Base-by-base conservation (phyloP, 2,329 filamentous ascomycete genomes). In the Monosporascus cannonballus region DNA sequence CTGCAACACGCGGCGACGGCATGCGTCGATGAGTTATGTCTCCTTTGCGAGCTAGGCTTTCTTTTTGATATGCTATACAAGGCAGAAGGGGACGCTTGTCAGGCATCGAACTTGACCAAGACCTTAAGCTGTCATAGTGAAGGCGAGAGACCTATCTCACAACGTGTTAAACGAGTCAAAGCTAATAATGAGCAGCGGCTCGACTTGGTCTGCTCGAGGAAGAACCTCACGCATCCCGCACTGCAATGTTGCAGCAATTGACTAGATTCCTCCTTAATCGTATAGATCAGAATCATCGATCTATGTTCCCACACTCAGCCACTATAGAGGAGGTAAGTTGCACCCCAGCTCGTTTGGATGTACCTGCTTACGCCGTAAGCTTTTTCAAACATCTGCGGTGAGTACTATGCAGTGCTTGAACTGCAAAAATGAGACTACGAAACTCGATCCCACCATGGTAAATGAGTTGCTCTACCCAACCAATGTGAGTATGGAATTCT, bases 51-150 rank as follows among this genome's bases (percentile, higher is more conserved):
- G 70, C 78, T 99, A 59, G 94, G 94, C 1, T 99, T 94, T 67
- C 76, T 99, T 9, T 95, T 96, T 62, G 95, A 99, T 66, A 99
- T 99, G 94, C 79, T 99, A 24, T 89, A 97, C 63, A 99, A 97
- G 68, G 94, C 94, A 2, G 87, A 88, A 57, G 93, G 92, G 0
- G 87, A 92, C 52, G 96, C 95, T 54, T 99, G 94, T 61, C 94
- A 99, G 67, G 94, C 94, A 15, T 96, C 93, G 0, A 99, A 99
- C 65, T 81, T 99, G 57, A 75, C 97, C 34, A 96, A 94, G 69
- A 89, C 91, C 0, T 85, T 99, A 53, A 92, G 89, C 67, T 87
- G 85, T 58, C 86, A 91, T 56, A 85, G 89, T 2, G 89, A 92
- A 74, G 85, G 84, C 79, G 70, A 51, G 73, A 64, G 18, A 15